Base-by-base conservation (phyloP, 139 green algal genomes). In the Tetraselmis chui region DNA sequence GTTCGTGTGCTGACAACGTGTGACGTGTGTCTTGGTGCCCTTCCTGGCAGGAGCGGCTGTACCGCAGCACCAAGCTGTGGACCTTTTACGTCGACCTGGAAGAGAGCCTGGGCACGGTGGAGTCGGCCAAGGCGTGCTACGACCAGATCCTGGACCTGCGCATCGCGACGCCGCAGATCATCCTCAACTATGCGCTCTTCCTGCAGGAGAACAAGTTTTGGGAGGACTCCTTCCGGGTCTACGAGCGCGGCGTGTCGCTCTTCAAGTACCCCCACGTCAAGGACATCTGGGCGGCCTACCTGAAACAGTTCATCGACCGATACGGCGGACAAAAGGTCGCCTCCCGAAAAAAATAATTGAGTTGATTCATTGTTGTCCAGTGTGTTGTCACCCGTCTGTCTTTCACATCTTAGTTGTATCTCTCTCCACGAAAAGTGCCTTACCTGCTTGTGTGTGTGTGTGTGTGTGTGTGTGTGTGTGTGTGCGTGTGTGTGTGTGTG, bases 241-340 rank as follows among this genome's bases (percentile, higher is more conserved):
- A 99, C 81, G 97, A 99, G 89, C 83, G 90, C 1, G 97, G 95
- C 27, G 89, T 98, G 26, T 80, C 90, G 0, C 85, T 98, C 58
- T 99, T 99, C 93, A 97, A 97, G 80, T 99, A 97, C 83, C 97
- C 97, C 0, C 94, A 99, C 83, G 94, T 96, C 24, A 90, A 89
- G 58, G 93, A 97, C 85, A 98, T 99, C 84, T 99, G 97, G 97
- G 78, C 82, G 28, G 87, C 95, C 0, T 99, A 99, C 89, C 91
- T 99, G 26, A 88, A 85, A 28, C 89, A 96, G 78, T 98, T 98
- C 80, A 89, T 96, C 11, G 84, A 87, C 32, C 91, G 93, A 32
- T 99, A 98, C 81, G 90, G 88, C 23, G 96, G 96, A 77, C 92
- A 83, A 28, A 99, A 98, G 18, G 45, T 67, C n/a, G n/a, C n/a